Evolutionary conservation across 371 early-diverging fungal genomes (phyloP).

Genomic region (Rhizopus microsporus): DNA sequence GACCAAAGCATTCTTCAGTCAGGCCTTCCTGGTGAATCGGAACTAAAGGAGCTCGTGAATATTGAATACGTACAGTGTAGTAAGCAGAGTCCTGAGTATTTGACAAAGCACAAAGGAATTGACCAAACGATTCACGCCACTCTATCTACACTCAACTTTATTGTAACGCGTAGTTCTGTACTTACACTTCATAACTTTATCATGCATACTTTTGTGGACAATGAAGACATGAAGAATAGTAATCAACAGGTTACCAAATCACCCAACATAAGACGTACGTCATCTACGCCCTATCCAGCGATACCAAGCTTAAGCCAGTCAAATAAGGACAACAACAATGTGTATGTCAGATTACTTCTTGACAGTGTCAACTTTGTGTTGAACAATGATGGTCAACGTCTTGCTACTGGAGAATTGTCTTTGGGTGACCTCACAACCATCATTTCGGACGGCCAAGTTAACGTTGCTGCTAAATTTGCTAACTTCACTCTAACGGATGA

Average conservation of each 20-base stretch:
- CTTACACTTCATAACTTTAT: slow-evolving; percentile 85
- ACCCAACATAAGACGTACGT: not conserved
- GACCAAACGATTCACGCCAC: slow-evolving; percentile 84
- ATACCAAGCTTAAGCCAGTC: not conserved
- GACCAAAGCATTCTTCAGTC: slow-evolving; percentile 39
- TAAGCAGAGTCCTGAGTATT: slow-evolving; percentile 75
- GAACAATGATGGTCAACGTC: slow-evolving; percentile 79
- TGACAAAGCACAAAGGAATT: slow-evolving; percentile 71
- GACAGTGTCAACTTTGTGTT: slow-evolving; percentile 82
- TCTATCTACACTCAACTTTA: slow-evolving; percentile 81
- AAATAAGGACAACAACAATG: slow-evolving; percentile 13
- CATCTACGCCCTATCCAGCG: not conserved
- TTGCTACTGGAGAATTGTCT: slow-evolving; percentile 79
- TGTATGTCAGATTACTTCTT: slow-evolving; percentile 72
- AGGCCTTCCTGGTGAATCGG: slow-evolving; percentile 30
- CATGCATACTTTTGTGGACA: slow-evolving; percentile 78
- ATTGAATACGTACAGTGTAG: slow-evolving; percentile 78
- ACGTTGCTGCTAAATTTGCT: slow-evolving; percentile 84
- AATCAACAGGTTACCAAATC: not conserved
- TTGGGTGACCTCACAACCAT: slow-evolving; percentile 72
- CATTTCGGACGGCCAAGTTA: slow-evolving; percentile 60
- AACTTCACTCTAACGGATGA: slow-evolving; percentile 79
- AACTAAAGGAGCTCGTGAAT: slow-evolving; percentile 61
- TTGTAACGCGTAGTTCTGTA: slow-evolving; percentile 85
- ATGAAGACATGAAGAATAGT: slow-evolving; percentile 11